Base-by-base conservation (phyloP, 2,329 filamentous ascomycete species). In the Aureobasidium sp. region DNA sequence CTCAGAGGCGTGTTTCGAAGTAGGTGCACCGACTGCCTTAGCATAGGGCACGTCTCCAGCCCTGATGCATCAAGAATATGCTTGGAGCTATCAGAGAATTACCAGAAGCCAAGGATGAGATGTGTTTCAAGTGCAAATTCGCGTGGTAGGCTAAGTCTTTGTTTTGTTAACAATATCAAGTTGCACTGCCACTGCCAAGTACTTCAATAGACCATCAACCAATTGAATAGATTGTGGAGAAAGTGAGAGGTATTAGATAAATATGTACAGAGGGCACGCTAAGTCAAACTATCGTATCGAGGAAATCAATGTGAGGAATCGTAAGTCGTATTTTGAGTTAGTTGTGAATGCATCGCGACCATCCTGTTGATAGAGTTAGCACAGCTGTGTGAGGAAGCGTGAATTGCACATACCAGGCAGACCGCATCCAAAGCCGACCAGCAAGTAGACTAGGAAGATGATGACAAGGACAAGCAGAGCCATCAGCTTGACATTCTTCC, bases 401-500 rank as follows among this genome's bases (percentile, higher is more conserved):
- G 12, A 17, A 9, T 3, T n/a, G 7, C 1, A 41, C 42, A 15
- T 50, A 55, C 78, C 84, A 60, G 87, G 87, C 64, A 90, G 70
- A 7, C 87, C 87, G 72, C 87, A 90, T 5, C 85, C 87, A 74
- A 89, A 86, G 0, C 87, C 87, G 26, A 90, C 81, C 67, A 90
- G 85, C 13, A 90, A 70, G 71, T 90, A 90, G 4, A 89, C 70
- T 74, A 90, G 76, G 70, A 90, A 89, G 9, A 90, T 74, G 29
- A 94, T 76, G 1, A 92, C 90, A 48, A 97, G 71, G 4, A 76
- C 80, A 65, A 92, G 72, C 68, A 99, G 75, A 7, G 84, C 87
- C 91, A 97, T 96, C 68, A 99, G 77, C 79, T 95, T 95, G 50
- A 96, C 84, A 74, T 99, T 97, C 86, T 97, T 97, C 93, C 93